phyloP scores from a whole-genome alignment of 495 filamentous ascomycete species.

The Clavariopsis aquatica region DNA sequence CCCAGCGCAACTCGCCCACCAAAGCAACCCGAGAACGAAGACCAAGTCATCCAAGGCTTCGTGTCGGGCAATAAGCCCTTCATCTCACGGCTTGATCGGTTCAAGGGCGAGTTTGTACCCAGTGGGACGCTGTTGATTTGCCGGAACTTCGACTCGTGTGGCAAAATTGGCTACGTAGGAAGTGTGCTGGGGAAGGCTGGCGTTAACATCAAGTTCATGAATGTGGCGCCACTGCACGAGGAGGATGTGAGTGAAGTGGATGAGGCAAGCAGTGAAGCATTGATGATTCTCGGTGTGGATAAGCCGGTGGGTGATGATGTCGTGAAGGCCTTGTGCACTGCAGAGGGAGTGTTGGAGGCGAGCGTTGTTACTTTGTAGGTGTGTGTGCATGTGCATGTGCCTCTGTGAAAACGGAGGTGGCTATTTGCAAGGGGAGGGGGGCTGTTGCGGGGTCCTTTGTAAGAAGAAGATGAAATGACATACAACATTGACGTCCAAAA shows the following conservation, averaged over 20 bases:
- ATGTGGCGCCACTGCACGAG: conserved; percentile 56
- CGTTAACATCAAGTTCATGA: conserved; percentile 73
- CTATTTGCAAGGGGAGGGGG: too few relatives aligned
- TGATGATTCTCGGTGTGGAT: conserved; percentile 74
- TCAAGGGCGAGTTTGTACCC: conserved; percentile 63
- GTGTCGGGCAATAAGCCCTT: conserved; percentile 58
- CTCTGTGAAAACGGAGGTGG: too few relatives aligned
- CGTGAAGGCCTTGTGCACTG: conserved; percentile 53
- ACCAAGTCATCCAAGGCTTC: conserved; percentile 66
- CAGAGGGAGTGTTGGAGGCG: conserved; percentile 64
- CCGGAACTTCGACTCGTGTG: conserved; percentile 70
- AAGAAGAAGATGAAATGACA: not conserved
- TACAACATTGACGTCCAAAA: not conserved
- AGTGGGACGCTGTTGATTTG: conserved; percentile 65
- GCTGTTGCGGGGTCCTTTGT: not conserved
- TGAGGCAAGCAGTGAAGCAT: conserved; percentile 54
- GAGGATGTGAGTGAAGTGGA: conserved; percentile 33
- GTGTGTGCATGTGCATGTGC: too few relatives aligned
- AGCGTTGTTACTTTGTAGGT: conserved; percentile 55
- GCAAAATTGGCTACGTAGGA: conserved; percentile 73
- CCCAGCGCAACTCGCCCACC: conserved; percentile 22
- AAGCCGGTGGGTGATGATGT: conserved; percentile 57
- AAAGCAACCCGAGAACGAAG: conserved; percentile 35
- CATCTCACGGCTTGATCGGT: conserved; percentile 67
- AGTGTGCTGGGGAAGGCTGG: conserved; percentile 60